These are phyloP conservation scores for Cicer cuneatum DNA, from an alignment of 306 rosid species.

Conservation along the genomic window DNA sequence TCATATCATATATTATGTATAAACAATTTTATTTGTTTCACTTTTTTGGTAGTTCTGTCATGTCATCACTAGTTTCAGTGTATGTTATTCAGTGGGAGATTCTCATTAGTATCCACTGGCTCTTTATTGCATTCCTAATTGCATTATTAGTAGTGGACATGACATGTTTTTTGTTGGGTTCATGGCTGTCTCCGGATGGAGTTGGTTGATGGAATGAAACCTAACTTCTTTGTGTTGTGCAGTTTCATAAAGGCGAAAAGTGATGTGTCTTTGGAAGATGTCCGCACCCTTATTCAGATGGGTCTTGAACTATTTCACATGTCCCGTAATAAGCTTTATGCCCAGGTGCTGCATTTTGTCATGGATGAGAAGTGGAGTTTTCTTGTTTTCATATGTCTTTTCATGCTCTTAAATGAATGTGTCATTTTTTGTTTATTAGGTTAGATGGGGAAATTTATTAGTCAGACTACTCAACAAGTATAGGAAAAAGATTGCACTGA, in stretches of 20 bases:
- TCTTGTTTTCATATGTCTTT: conserved; percentile 19
- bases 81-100: conserved; percentile 19
- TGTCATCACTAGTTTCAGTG: conserved; percentile 29
- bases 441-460: conserved; percentile 95
- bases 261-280: conserved; percentile 85
- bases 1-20: conserved; percentile 1
- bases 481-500: conserved; percentile 75
- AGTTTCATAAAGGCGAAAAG: conserved; percentile 96
- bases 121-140: conserved; percentile 16
- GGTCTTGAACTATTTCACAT: conserved; percentile 78
- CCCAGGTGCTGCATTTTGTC: conserved; percentile 69
- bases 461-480: conserved; percentile 84
- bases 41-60: conserved; percentile 24
- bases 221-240: conserved; percentile 49
- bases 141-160: conserved; percentile 9
- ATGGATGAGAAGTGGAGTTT: conserved; percentile 36
- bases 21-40: conserved; percentile 10
- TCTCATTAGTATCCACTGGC: conserved; percentile 22
- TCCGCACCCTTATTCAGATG: conserved; percentile 58
- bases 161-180: background rate
- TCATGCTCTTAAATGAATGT: conserved; percentile 45
- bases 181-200: conserved; percentile 27
- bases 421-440: conserved; percentile 68
- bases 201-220: conserved; percentile 40
- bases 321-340: conserved; percentile 82